Evolutionary conservation across 2,329 filamentous ascomycete species (phyloP).

Genomic region (Xylaria sp.): DNA sequence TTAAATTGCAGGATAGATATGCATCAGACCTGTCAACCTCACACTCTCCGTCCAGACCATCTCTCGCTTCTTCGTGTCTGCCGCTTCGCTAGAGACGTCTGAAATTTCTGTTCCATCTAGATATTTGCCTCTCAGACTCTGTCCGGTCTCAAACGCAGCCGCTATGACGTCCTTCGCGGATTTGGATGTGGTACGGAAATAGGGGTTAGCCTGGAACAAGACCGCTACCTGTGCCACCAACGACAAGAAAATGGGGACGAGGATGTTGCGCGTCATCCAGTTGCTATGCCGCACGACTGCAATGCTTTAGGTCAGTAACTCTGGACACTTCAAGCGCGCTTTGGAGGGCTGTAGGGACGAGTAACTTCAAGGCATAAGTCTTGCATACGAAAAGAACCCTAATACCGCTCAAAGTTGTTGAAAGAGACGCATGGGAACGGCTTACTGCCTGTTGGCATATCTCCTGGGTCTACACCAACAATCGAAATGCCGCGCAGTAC

Average conservation of each 20-base stretch:
- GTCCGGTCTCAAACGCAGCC: background rate
- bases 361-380: background rate
- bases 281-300: conserved; percentile 7
- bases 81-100: conserved; percentile 30
- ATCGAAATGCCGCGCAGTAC: conserved; percentile 23
- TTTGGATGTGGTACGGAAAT: conserved; percentile 13
- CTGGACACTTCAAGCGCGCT: background rate
- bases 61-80: conserved; percentile 30
- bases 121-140: conserved; percentile 28
- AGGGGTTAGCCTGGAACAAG: conserved; percentile 14
- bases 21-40: conserved; percentile 16
- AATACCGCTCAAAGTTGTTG: background rate
- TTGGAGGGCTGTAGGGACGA: background rate
- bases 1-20: background rate
- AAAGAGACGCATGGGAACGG: background rate
- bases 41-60: conserved; percentile 40
- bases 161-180: conserved; percentile 1
- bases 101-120: conserved; percentile 19
- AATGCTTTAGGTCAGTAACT: background rate
- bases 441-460: conserved; percentile 23
- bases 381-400: background rate
- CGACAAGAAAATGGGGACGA: conserved; percentile 6
- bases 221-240: background rate
- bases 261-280: conserved; percentile 15
- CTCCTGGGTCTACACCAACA: conserved; percentile 30